phyloP scores from a whole-genome alignment of 1,139 yeast genomes.

The Kurtzmaniella quercitrusa region DNA sequence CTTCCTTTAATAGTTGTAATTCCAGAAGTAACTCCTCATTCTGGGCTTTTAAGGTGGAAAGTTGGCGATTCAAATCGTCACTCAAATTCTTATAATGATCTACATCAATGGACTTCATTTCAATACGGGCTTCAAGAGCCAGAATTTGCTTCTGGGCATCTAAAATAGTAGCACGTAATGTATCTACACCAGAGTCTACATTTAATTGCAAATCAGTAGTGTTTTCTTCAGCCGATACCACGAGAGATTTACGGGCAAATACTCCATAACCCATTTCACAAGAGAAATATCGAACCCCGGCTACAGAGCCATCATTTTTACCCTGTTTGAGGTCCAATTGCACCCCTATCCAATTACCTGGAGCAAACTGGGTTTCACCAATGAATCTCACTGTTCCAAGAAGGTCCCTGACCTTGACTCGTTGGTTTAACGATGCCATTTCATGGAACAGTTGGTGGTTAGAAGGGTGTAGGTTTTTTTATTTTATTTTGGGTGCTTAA shows the following conservation, averaged over 20 bases:
- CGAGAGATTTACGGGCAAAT: slow-evolving; percentile 45
- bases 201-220: neutral
- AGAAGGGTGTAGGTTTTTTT: too few relatives aligned
- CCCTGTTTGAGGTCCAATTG: slow-evolving; percentile 64
- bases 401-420: slow-evolving; percentile 37
- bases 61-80: slow-evolving; percentile 25
- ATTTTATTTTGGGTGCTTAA: too few relatives aligned
- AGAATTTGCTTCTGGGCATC: slow-evolving; percentile 4
- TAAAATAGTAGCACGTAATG: slow-evolving; percentile 1
- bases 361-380: slow-evolving; percentile 56
- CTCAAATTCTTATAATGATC: slow-evolving; percentile 46
- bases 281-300: slow-evolving; percentile 60
- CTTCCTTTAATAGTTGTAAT: slow-evolving; percentile 41
- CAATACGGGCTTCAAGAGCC: slow-evolving; percentile 40
- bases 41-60: slow-evolving; percentile 27
- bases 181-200: slow-evolving; percentile 10
- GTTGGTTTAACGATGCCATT: slow-evolving; percentile 29
- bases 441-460: slow-evolving; percentile 12
- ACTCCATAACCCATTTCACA: slow-evolving; percentile 52
- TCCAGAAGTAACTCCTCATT: slow-evolving; percentile 39
- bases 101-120: slow-evolving; percentile 49
- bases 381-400: slow-evolving; percentile 44
- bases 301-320: slow-evolving; percentile 74
- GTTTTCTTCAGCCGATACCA: slow-evolving; percentile 6
- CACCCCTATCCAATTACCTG: slow-evolving; percentile 77